phyloP scores from a whole-genome alignment of 257 asterid species.

The Solanum dulcamara region DNA sequence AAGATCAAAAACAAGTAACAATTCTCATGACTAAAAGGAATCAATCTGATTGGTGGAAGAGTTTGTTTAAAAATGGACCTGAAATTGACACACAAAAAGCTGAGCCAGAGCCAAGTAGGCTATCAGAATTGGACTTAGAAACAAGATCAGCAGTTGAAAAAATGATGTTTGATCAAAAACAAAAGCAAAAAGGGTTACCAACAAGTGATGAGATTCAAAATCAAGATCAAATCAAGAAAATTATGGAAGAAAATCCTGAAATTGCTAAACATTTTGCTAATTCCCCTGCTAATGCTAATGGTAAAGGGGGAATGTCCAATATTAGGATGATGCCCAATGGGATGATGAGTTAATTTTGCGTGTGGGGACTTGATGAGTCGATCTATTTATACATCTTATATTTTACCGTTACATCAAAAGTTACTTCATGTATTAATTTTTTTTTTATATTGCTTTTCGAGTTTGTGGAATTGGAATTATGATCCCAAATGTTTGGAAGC shows the following conservation, averaged over 20 bases:
- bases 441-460: background rate
- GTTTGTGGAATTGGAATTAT: background rate
- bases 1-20: conserved; percentile 63
- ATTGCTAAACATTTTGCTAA: conserved; percentile 1
- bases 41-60: conserved; percentile 94
- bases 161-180: conserved; percentile 78
- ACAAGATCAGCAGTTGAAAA: conserved; percentile 75
- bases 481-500: background rate
- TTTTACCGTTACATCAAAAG: background rate
- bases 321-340: background rate
- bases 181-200: conserved; percentile 62
- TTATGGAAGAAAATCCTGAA: conserved; percentile 25
- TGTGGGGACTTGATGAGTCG: background rate
- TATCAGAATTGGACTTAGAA: conserved; percentile 72
- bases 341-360: background rate
- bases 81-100: conserved; percentile 74
- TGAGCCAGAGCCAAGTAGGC: conserved; percentile 77
- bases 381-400: background rate
- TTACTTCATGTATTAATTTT: background rate
- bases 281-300: background rate
- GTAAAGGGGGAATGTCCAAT: background rate
- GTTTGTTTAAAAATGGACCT: conserved; percentile 66
- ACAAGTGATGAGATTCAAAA: conserved; percentile 69
- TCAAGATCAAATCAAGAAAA: conserved; percentile 54
- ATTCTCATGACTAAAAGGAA: conserved; percentile 63